A percentile compares a stretch with the other conserved stretches of the same genome.
Evolutionary conservation across 176 grass and related monocot genomes (phyloP).

Genomic region (Aegilops speltoides): DNA sequence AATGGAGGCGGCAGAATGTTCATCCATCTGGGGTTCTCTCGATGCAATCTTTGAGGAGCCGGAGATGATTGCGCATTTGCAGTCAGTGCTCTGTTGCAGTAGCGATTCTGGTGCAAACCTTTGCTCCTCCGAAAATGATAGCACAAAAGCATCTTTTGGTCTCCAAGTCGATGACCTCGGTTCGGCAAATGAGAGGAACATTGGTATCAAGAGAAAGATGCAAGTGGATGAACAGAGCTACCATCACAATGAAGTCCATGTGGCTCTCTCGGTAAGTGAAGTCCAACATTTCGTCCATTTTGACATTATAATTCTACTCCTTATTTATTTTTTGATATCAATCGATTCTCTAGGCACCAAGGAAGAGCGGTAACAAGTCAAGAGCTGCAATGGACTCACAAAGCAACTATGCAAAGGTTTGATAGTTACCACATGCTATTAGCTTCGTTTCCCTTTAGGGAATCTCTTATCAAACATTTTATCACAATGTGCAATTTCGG

Average conservation of each 20-base stretch:
- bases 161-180: neutral
- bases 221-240: neutral
- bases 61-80: neutral
- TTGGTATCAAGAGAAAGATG: neutral
- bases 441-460: neutral
- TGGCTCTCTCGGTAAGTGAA: neutral
- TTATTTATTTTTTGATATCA: neutral
- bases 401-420: conserved; percentile 4
- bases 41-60: neutral
- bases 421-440: neutral
- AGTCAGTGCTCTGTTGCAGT: neutral
- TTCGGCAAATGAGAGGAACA: neutral
- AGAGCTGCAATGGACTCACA: neutral
- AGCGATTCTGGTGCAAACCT: neutral
- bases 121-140: neutral
- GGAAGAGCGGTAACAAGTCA: neutral
- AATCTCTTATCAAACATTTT: neutral
- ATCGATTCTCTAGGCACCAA: neutral
- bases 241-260: neutral
- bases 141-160: neutral
- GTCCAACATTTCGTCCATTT: neutral
- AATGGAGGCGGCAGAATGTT: neutral
- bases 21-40: neutral
- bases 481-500: neutral
- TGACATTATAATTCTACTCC: neutral